phyloP scores from a whole-genome alignment of 257 asterid species.

The Rubia yunnanensis region DNA sequence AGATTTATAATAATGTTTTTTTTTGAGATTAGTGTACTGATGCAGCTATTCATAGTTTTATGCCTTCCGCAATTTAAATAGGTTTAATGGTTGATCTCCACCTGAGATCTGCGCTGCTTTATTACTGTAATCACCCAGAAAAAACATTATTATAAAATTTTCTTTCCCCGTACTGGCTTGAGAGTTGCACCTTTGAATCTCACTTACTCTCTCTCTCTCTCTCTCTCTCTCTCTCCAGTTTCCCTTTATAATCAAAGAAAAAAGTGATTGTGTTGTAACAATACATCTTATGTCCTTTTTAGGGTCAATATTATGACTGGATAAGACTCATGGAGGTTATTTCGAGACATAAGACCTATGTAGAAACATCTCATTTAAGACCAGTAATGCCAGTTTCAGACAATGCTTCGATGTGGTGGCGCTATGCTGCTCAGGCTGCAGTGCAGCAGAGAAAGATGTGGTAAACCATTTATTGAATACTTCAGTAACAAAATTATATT shows the following conservation, averaged over 20 bases:
- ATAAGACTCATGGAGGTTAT: slow-evolving; percentile 93
- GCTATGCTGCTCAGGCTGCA: slow-evolving; percentile 87
- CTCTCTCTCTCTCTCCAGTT: too few relatives aligned
- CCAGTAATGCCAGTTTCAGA: slow-evolving; percentile 68
- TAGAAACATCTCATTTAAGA: slow-evolving; percentile 86
- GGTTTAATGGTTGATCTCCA: neutral
- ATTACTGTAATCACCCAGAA: neutral
- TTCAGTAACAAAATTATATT: neutral
- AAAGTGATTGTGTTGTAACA: neutral
- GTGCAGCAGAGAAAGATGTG: slow-evolving; percentile 86
- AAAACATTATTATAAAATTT: neutral
- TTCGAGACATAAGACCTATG: slow-evolving; percentile 62
- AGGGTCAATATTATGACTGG: slow-evolving; percentile 99
- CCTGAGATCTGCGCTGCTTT: neutral
- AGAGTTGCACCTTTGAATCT: too few relatives aligned
- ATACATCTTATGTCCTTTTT: slow-evolving; percentile 14
- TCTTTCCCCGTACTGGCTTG: neutral
- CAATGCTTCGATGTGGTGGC: slow-evolving; percentile 75
- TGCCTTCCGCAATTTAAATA: neutral
- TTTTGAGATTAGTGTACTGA: neutral
- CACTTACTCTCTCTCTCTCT: neutral
- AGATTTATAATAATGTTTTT: too few relatives aligned
- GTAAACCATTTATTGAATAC: slow-evolving; percentile 27
- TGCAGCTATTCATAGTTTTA: neutral
- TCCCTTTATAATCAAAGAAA: too few relatives aligned